phyloP scores from a whole-genome alignment of 2,329 filamentous ascomycete genomes.

The Neonectria hederae region DNA sequence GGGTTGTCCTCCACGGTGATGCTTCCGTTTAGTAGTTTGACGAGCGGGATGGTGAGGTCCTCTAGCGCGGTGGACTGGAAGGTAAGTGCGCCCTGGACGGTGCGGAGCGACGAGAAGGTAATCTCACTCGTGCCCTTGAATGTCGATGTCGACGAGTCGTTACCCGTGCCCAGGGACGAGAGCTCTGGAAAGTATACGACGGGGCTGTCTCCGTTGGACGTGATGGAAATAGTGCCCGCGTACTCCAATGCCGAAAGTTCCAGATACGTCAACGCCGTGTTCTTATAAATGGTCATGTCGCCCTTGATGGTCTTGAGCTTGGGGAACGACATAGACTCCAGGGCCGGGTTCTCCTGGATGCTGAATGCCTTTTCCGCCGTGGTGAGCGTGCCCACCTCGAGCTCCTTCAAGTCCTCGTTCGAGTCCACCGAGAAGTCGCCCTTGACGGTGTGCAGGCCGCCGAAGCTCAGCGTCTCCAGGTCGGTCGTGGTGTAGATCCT shows the following conservation, averaged over 20 bases:
- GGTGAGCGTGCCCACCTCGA: constrained; percentile 28
- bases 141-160: constrained; percentile 38
- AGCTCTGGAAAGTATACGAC: constrained; percentile 35
- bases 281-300: constrained; percentile 39
- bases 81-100: constrained; percentile 36
- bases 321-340: constrained; percentile 32
- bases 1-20: constrained; percentile 41
- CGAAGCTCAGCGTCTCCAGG: constrained; percentile 31
- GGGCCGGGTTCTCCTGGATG: constrained; percentile 35
- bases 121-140: constrained; percentile 32
- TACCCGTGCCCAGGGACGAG: constrained; percentile 36
- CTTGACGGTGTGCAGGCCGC: constrained; percentile 37
- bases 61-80: constrained; percentile 36
- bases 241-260: constrained; percentile 36
- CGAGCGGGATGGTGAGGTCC: constrained; percentile 38
- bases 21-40: constrained; percentile 37
- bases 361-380: constrained; percentile 37
- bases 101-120: constrained; percentile 37
- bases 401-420: constrained; percentile 32
- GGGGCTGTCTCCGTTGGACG: constrained; percentile 34
- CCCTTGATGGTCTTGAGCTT: constrained; percentile 40
- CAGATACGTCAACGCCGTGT: constrained; percentile 32
- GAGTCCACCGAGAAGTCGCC: constrained; percentile 40
- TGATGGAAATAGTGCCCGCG: constrained; percentile 39
- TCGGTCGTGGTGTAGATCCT: constrained; percentile 36